Evolutionary conservation across 2,329 filamentous ascomycete genomes (phyloP), one percentile per base, ranked within the genome.

Genomic region (Lachnellula arida): DNA sequence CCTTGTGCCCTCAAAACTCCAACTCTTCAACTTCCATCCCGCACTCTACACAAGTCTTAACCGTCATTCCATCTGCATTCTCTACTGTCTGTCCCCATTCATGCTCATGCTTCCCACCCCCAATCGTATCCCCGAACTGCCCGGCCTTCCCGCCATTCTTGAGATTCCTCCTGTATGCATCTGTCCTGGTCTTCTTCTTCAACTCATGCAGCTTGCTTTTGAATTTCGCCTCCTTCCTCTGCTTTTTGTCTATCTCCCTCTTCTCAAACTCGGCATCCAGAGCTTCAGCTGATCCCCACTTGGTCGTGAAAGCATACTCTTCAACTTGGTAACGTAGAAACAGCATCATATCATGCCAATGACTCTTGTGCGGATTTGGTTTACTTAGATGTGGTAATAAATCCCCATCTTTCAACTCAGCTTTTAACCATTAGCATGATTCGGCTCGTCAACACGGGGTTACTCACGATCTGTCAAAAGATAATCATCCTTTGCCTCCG

Each of bases 331-430:
- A 95, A 0, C 94, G 87, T 22, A 99, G 78, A 70, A 94, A 99
- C 2, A 99, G 81, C 87, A 96, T 96, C 94, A 99, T 99, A 76
- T 96, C 91, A 72, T 97, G 91, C 90, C 91, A 99, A 56, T 92
- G 91, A 0, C 88, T 85, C 71, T 97, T 97, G 74, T 97, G 94
- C 0, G 94, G 94, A 66, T 99, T 99, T 1, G 94, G 93, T 35
- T 87, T 86, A 53, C 89, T 88, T 8, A 99, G 79, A 70, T 95
- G 92, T 0, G 93, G 93, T 0, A 99, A 78, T 1, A 99, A 77
- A 15, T 92, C 88, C 55, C 85, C 81, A 67, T 99, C 94, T 65
- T 88, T 87, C n/a, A 99, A 80, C 71, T 99, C 94, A 37, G 92
- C 89, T 89, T 61, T 59, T 3, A 1, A 32, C 60, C 5, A 49